A percentile compares a stretch with the other conserved stretches of the same genome.
phyloP scores from a whole-genome alignment of 2,329 filamentous ascomycete species.

The Xylariaceae sp. region DNA sequence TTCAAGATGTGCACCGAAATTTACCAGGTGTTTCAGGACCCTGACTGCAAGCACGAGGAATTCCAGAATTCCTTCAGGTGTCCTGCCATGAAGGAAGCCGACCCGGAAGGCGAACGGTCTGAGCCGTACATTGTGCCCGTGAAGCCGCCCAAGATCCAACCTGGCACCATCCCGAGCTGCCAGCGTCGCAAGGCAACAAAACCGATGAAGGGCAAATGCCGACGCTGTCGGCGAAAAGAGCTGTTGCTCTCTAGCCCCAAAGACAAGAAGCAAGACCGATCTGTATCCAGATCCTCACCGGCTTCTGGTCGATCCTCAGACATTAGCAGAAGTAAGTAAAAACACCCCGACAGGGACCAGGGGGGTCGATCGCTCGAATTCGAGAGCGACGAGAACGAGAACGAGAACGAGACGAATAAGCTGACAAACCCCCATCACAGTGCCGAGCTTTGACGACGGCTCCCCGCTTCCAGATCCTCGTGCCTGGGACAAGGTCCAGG shows the following conservation, averaged over 20 bases:
- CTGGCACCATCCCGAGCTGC: constrained; percentile 21
- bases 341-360: too few relatives aligned
- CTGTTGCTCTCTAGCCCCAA: too few relatives aligned
- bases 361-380: too few relatives aligned
- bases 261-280: too few relatives aligned
- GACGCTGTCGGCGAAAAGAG: constrained; percentile 5
- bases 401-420: too few relatives aligned
- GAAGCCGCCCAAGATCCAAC: constrained; percentile 15
- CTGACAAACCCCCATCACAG: constrained; percentile 1
- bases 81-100: constrained; percentile 21
- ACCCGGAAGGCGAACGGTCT: constrained; percentile 16
- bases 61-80: constrained; percentile 34
- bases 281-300: too few relatives aligned
- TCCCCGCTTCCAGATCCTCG: constrained; percentile 1
- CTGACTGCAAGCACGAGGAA: constrained; percentile 27
- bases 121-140: constrained; percentile 22
- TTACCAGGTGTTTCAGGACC: constrained; percentile 22
- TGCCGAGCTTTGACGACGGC: background rate
- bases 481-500: constrained; percentile 3
- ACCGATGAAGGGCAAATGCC: constrained; percentile 22
- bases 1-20: constrained; percentile 31
- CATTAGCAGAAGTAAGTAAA: too few relatives aligned
- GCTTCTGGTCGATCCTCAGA: too few relatives aligned
- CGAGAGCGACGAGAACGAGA: too few relatives aligned
- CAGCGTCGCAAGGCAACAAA: constrained; percentile 16